Conservation (phyloP, 2,329 filamentous ascomycete genomes). For the Trematosphaeria pertusa region DNA sequence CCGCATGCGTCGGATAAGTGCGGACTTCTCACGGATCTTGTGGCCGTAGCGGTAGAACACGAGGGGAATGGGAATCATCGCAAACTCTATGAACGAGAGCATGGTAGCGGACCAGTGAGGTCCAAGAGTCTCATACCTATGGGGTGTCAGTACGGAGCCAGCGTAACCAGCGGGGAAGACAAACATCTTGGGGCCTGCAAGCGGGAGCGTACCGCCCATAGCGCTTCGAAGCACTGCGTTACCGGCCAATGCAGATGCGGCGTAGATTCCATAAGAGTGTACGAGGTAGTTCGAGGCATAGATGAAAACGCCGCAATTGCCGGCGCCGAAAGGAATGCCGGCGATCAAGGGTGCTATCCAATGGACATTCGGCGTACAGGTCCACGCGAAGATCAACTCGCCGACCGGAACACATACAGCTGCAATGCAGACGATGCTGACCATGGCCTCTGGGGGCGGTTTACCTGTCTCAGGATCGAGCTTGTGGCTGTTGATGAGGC, state of each 20-base stretch:
- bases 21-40: conserved; percentile 63
- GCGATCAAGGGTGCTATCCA: conserved; percentile 83
- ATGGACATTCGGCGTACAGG: conserved; percentile 78
- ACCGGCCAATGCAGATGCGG: conserved; percentile 79
- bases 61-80: conserved; percentile 79
- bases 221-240: conserved; percentile 77
- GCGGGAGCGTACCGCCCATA: conserved; percentile 78
- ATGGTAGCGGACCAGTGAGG: conserved; percentile 82
- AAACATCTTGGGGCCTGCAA: conserved; percentile 72
- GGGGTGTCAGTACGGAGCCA: neutral
- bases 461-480: conserved; percentile 77
- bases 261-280: conserved; percentile 79
- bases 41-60: conserved; percentile 73
- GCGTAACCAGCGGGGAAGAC: neutral
- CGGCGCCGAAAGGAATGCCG: conserved; percentile 78
- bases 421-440: conserved; percentile 79
- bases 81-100: conserved; percentile 74
- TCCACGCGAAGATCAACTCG: conserved; percentile 89
- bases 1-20: conserved; percentile 58
- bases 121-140: conserved; percentile 67
- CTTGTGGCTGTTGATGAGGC: conserved; percentile 77
- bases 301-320: conserved; percentile 81
- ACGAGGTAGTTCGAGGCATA: conserved; percentile 83
- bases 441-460: conserved; percentile 78
- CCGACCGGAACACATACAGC: conserved; percentile 77